Conservation (phyloP, 768 basidiomycete genomes). For the Dioszegia hungarica region DNA sequence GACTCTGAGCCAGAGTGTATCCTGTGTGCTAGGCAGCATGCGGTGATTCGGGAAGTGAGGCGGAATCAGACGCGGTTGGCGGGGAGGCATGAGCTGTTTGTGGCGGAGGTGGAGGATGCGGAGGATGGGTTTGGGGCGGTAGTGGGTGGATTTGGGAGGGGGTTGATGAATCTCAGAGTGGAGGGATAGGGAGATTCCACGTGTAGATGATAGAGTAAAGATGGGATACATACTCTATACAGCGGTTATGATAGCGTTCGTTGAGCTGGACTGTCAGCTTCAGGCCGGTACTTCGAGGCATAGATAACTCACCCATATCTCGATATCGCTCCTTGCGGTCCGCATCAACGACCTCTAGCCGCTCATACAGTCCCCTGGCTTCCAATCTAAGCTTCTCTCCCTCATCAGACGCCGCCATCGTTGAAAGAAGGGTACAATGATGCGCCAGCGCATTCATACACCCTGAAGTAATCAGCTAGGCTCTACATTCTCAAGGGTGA, state of each 20-base stretch:
- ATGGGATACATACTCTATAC: not conserved
- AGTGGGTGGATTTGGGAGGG: conserved; percentile 49
- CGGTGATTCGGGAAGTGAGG: conserved; percentile 82
- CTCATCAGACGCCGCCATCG: not conserved
- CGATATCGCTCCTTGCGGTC: conserved; percentile 63
- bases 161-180: conserved; percentile 26
- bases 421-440: conserved; percentile 67
- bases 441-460: conserved; percentile 87
- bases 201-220: not conserved
- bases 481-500: not conserved
- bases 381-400: conserved; percentile 44
- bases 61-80: conserved; percentile 77
- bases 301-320: conserved; percentile 25
- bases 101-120: conserved; percentile 49
- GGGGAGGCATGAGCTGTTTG: conserved; percentile 49
- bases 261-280: conserved; percentile 3
- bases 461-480: conserved; percentile 56
- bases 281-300: not conserved
- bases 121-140: conserved; percentile 50
- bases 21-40: conserved; percentile 76
- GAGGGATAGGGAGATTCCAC: conserved; percentile 3
- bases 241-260: not conserved
- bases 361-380: conserved; percentile 59
- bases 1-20: conserved; percentile 89
- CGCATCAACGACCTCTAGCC: conserved; percentile 58